A percentile compares a stretch with the other conserved stretches of the same genome.
These are phyloP conservation scores for Helotiales sp. DNA, from an alignment of 2,329 filamentous ascomycete species.

Conservation along the genomic window DNA sequence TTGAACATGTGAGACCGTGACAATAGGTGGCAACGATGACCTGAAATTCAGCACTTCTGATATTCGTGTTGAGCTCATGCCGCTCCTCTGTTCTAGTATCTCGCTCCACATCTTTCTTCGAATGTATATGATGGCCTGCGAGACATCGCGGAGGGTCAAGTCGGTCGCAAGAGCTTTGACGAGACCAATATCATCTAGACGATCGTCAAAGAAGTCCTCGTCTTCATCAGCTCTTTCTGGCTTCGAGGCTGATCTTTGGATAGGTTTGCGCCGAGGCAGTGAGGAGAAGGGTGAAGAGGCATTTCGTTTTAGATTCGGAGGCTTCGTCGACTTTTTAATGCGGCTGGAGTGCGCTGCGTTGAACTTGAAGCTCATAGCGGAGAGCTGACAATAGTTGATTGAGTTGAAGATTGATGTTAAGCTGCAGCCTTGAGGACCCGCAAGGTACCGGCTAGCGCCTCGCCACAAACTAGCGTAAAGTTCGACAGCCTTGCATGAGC, in stretches of 20 bases:
- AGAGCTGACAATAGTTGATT: not conserved
- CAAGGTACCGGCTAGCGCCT: not conserved
- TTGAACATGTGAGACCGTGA: conserved; percentile 66
- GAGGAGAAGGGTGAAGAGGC: conserved; percentile 30
- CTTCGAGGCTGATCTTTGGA: conserved; percentile 20
- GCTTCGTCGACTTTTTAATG: conserved; percentile 32
- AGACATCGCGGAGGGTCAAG: conserved; percentile 58
- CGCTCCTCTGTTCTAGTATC: conserved; percentile 56
- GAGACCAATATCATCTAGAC: conserved; percentile 61
- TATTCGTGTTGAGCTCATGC: conserved; percentile 64
- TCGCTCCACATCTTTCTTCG: conserved; percentile 62
- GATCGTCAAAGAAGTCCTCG: conserved; percentile 43
- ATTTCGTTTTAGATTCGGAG: conserved; percentile 30
- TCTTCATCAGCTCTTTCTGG: conserved; percentile 24
- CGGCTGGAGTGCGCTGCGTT: conserved; percentile 34
- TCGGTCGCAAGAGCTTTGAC: conserved; percentile 55
- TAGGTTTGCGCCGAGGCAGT: conserved; percentile 32
- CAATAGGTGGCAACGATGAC: conserved; percentile 58
- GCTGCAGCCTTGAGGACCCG: no score
- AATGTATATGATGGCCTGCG: conserved; percentile 65
- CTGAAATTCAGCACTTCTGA: conserved; percentile 65
- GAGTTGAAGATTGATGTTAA: not conserved
- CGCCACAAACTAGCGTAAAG: not conserved
- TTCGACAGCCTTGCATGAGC: not conserved
- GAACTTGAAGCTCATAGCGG: conserved; percentile 32